A percentile compares a stretch with the other conserved stretches of the same genome.
phyloP scores from a whole-genome alignment of 176 grass and related monocot species.

The Juncus inflexus region DNA sequence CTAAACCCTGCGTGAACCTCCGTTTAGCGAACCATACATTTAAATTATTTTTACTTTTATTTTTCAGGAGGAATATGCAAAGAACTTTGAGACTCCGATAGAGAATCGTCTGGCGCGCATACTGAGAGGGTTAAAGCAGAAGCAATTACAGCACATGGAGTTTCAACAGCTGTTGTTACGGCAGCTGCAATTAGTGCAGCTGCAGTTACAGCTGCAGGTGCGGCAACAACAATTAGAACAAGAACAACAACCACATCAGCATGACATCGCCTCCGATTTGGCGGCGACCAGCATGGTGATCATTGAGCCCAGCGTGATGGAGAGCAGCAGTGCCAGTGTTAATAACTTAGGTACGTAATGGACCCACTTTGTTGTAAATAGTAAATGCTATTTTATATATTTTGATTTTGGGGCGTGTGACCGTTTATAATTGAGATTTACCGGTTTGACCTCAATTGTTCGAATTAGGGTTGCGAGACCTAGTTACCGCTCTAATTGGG shows the following conservation, averaged over 20 bases:
- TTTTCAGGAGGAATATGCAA: conserved; percentile 66
- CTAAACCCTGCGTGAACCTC: conserved; percentile 26
- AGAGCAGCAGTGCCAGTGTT: conserved; percentile 53
- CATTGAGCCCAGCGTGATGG: conserved; percentile 78
- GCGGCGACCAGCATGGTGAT: conserved; percentile 77
- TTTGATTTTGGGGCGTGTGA: not conserved
- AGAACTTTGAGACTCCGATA: conserved; percentile 48
- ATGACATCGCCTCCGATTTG: conserved; percentile 55
- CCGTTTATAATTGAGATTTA: too few species aligned
- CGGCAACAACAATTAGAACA: too few species aligned
- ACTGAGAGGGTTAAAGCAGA: conserved; percentile 48
- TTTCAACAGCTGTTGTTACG: conserved; percentile 23
- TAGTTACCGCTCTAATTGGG: not conserved
- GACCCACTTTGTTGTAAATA: conserved; percentile 30
- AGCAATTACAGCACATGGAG: conserved; percentile 37
- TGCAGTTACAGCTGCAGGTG: conserved; percentile 27
- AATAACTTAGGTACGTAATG: conserved; percentile 51
- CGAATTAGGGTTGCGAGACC: too few species aligned
- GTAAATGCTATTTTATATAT: not conserved
- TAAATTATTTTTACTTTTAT: conserved; percentile 18
- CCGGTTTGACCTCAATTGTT: too few species aligned
- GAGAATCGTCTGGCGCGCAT: conserved; percentile 37
- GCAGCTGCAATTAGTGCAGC: too few species aligned
- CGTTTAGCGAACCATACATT: conserved; percentile 11
- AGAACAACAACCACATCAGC: conserved; percentile 20